phyloP scores from a whole-genome alignment of 768 basidiomycete genomes.

The Suillus americanus region DNA sequence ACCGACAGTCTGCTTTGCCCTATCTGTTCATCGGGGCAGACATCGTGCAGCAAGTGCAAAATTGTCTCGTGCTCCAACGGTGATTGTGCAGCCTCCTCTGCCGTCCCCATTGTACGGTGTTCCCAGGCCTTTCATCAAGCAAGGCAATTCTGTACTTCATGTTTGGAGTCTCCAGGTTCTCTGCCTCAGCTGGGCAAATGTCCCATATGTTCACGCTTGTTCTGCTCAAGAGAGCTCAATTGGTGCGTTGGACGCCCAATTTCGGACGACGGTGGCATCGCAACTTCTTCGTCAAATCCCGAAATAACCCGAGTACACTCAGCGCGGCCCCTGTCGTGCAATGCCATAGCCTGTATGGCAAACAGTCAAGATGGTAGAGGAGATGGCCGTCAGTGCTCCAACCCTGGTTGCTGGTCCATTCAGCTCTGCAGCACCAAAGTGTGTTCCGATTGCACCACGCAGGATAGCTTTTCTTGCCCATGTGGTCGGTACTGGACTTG shows the following conservation, averaged over 20 bases:
- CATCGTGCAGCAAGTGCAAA: neutral
- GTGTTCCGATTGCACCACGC: constrained; percentile 4
- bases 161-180: neutral
- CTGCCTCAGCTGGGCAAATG: neutral
- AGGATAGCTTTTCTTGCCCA: constrained; percentile 3
- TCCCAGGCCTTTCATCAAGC: neutral
- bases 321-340: neutral
- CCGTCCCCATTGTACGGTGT: neutral
- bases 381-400: neutral
- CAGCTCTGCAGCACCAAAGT: neutral
- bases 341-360: neutral
- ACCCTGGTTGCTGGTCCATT: constrained; percentile 2
- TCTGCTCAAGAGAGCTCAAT: neutral
- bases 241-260: neutral
- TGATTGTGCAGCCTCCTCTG: neutral
- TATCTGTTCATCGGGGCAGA: neutral
- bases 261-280: too few relatives aligned
- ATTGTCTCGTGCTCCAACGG: neutral
- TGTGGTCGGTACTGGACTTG: constrained; percentile 4
- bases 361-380: too few relatives aligned
- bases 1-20: neutral
- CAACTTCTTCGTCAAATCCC: neutral
- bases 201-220: neutral
- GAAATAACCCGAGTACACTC: neutral
- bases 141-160: neutral